These are phyloP conservation scores for Fistulinella cinereoalba DNA, from an alignment of 1,284 basidiomycete genomes.

Conservation along the genomic window DNA sequence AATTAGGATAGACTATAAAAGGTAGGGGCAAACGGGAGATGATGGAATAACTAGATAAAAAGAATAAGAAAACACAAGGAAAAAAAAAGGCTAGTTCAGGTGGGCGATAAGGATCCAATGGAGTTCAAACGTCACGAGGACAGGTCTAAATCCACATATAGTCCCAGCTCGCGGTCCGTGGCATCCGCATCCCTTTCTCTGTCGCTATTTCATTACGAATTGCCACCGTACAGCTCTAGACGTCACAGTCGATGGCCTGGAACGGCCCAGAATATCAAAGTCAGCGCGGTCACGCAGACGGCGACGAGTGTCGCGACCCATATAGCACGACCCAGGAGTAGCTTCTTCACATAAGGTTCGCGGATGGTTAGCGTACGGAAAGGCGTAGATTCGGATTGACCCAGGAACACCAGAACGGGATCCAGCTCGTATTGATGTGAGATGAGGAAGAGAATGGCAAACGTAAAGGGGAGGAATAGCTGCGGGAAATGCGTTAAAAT, in stretches of 20 bases:
- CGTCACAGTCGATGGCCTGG: conserved; percentile 78
- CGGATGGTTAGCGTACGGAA: conserved; percentile 88
- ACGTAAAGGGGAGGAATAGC: conserved; percentile 93
- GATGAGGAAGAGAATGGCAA: conserved; percentile 86
- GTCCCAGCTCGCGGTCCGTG: conserved; percentile 12
- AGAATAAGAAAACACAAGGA: conserved; percentile 27
- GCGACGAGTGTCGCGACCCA: conserved; percentile 79
- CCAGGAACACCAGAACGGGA: conserved; percentile 83
- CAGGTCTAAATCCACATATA: conserved; percentile 16
- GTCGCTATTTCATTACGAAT: conserved; percentile 3
- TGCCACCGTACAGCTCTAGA: not conserved
- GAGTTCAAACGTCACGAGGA: conserved; percentile 10
- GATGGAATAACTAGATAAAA: conserved; percentile 29
- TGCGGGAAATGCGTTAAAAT: conserved; percentile 34
- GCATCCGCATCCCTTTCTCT: conserved; percentile 8
- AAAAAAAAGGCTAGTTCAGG: conserved; percentile 17
- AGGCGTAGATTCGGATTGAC: conserved; percentile 86
- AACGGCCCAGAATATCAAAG: conserved; percentile 88
- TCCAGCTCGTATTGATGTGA: conserved; percentile 97
- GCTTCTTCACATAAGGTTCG: conserved; percentile 89
- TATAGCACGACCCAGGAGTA: conserved; percentile 82
- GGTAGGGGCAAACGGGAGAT: conserved; percentile 16
- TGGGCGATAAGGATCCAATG: conserved; percentile 20
- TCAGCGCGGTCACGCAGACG: conserved; percentile 70
- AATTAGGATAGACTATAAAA: conserved; percentile 27